A percentile compares a stretch with the other conserved stretches of the same genome.
Conservation (phyloP, 495 filamentous ascomycete genomes). For the Xylaria sp. region DNA sequence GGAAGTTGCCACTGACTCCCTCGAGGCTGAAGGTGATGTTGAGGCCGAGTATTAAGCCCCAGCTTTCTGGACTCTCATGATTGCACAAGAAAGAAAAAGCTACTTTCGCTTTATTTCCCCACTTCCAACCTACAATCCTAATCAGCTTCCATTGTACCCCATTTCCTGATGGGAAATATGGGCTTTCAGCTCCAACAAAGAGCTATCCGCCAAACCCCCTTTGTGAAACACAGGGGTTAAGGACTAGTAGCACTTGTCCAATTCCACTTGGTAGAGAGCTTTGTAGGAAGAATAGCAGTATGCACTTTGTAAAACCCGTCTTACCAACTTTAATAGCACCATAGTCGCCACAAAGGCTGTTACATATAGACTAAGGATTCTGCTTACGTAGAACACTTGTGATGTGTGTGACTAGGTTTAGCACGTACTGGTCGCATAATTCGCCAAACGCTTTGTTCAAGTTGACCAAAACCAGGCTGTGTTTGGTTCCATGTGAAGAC, state of each 20-base stretch:
- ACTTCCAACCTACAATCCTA: constrained; percentile 33
- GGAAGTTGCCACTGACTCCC: constrained; percentile 95
- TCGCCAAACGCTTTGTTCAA: not conserved
- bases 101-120: constrained; percentile 36
- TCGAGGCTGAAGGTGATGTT: constrained; percentile 84
- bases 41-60: constrained; percentile 92
- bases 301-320: constrained; percentile 45
- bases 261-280: constrained; percentile 26
- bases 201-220: not conserved
- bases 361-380: not conserved
- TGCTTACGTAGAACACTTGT: not conserved
- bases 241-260: constrained; percentile 15
- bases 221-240: not conserved
- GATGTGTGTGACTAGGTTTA: not conserved
- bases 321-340: constrained; percentile 43
- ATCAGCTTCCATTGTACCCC: constrained; percentile 34
- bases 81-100: constrained; percentile 32
- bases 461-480: not conserved
- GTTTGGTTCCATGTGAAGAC: not conserved
- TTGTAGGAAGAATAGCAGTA: constrained; percentile 43
- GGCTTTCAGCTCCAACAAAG: constrained; percentile 28
- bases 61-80: constrained; percentile 30
- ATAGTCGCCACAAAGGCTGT: constrained; percentile 19
- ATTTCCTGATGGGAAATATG: constrained; percentile 26
- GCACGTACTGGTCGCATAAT: not conserved